These are phyloP conservation scores for Rhodotorula babjevae DNA, from an alignment of 768 basidiomycete genomes.

Conservation along the genomic window DNA sequence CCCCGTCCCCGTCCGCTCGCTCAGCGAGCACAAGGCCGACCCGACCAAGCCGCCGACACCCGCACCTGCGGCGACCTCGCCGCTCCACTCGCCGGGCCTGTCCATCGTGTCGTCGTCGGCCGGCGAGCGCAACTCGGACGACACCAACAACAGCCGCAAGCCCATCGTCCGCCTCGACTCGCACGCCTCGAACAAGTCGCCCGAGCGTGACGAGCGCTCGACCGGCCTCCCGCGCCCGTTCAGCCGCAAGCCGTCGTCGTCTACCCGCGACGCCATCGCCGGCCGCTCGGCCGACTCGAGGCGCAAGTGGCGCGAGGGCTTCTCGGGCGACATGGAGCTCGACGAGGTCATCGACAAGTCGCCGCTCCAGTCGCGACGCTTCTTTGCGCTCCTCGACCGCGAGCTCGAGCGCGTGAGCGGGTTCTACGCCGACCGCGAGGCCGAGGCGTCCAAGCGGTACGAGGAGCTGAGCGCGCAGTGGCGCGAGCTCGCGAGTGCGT, in stretches of 20 bases:
- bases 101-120: not conserved
- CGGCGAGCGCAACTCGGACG: conserved; percentile 13
- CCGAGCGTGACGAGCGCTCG: not conserved
- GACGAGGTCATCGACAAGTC: conserved; percentile 54
- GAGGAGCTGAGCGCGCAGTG: conserved; percentile 64
- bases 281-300: not conserved
- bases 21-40: not conserved
- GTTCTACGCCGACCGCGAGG: conserved; percentile 71
- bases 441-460: conserved; percentile 53
- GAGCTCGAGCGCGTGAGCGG: conserved; percentile 79
- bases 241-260: not conserved
- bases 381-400: conserved; percentile 69
- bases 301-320: conserved; percentile 24
- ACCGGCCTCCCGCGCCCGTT: not conserved
- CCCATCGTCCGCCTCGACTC: not conserved
- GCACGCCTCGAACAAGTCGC: not conserved
- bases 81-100: not conserved
- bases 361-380: conserved; percentile 60
- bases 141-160: not conserved
- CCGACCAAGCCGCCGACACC: not conserved
- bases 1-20: not conserved
- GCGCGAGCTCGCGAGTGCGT: conserved; percentile 57
- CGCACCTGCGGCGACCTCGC: not conserved
- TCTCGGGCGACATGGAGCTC: conserved; percentile 37
- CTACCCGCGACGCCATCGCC: not conserved